Evolutionary conservation across 2,329 filamentous ascomycete genomes (phyloP).

Genomic region (Hypoxylon sp.): DNA sequence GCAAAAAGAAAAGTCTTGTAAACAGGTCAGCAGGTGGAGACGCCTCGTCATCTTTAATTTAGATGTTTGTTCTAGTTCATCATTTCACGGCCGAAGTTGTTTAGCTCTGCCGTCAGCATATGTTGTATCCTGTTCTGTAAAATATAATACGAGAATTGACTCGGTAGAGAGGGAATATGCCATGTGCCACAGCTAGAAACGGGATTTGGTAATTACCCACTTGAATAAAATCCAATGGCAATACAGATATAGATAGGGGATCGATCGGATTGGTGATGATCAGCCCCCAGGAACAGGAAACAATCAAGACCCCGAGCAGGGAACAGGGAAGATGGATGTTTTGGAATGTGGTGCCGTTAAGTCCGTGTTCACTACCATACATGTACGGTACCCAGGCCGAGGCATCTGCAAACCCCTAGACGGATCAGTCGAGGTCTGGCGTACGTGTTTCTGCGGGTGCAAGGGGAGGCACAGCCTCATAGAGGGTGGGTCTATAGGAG

Average conservation of each 20-base stretch:
- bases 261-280: conserved; percentile 40
- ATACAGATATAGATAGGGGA: conserved; percentile 24
- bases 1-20: neutral
- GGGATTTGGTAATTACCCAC: conserved; percentile 12
- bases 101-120: conserved; percentile 31
- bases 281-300: conserved; percentile 43
- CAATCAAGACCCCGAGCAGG: conserved; percentile 22
- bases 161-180: conserved; percentile 4
- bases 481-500: conserved; percentile 31
- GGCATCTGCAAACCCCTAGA: conserved; percentile 26
- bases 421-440: conserved; percentile 36
- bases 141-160: conserved; percentile 19
- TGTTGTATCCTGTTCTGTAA: conserved; percentile 11
- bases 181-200: conserved; percentile 11
- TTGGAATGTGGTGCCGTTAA: conserved; percentile 24
- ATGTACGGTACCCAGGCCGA: conserved; percentile 9
- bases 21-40: conserved; percentile 20
- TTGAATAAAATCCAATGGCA: conserved; percentile 9
- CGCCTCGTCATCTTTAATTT: conserved; percentile 36
- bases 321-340: conserved; percentile 35
- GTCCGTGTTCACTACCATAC: conserved; percentile 8
- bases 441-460: conserved; percentile 37
- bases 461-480: conserved; percentile 43
- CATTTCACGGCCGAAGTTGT: conserved; percentile 26
- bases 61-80: conserved; percentile 17